Evolutionary conservation across 176 grass and related monocot species (phyloP), one percentile per base, ranked within the genome.

Genomic region (Oryza australiensis): DNA sequence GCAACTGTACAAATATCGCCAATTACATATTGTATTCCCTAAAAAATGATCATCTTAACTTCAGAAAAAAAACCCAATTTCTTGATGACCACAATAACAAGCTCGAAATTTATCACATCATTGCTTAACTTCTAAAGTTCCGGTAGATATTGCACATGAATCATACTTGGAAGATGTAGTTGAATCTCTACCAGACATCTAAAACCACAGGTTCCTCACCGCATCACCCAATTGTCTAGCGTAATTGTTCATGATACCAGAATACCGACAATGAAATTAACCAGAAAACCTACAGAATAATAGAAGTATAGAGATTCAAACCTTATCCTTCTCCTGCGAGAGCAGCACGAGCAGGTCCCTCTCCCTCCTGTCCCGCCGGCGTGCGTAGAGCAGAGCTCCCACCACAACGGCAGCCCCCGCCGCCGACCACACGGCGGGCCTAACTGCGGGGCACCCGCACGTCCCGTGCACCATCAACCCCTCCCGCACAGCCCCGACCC

Each of bases 321-420:
- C 92, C 92, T 91, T 89, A 77, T 94, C 88, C 78, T 94, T 94
- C 45, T 94, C 92, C 66, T 88, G 83, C 24, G 87, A 88, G 71
- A 94, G 88, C 30, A 91, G 15, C 70, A 91, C 81, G 64, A 94
- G 79, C 15, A 94, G 85, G 16, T 86, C 53, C 69, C 78, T 83
- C 71, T 94, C 91, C 75, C 48, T 94, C 85, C 74, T 83, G 65
- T 94, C 88, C 26, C 85, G 86, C 28, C 89, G 88, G 42, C 91
- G 88, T 41, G 87, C 86, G 86, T 94, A 94, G 74, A 90, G 64
- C 45, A 91, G 73, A 7, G 51, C 68, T 5, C 78, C 88, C 10
- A 91, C 79, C 42, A 88, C 86, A 18, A 86, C 45, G 13, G 70
- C 75, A 1, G 70, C 85, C 4, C 68, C 85, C 0, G 77, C 88